Evolutionary conservation across 805 yeast species (phyloP), one percentile per base, ranked within the genome.

Genomic region (Candida sakaeoensis): DNA sequence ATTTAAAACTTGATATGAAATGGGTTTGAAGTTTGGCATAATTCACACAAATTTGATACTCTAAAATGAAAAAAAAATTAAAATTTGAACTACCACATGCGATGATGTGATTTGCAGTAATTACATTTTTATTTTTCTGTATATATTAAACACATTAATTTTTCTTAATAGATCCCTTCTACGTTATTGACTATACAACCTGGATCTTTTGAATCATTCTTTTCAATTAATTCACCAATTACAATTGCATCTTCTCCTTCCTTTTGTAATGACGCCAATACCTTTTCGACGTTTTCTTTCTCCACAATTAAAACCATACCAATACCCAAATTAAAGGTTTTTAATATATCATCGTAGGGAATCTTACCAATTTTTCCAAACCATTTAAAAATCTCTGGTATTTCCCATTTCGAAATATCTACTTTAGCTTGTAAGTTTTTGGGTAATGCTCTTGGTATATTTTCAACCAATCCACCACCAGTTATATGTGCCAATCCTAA

Each of bases 401-500:
- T 81, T 48, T 79, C 77, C 96, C 98, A 91, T 8, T 77, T 66
- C 40, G 65, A 66, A 58, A 85, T 80, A 60, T 91, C 96, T 37
- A 93, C 77, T 49, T 70, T 71, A 10, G 97, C 99, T 53, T 82
- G 81, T 46, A 93, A 69, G 51, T 79, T 63, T 42, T 77, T 65
- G 43, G 99, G 99, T 46, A 93, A 72, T 14, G 95, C 93, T 60
- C 99, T 80, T 40, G 99, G 99, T 43, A 91, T 80, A 63, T 93
- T 93, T 64, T 93, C 99, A 21, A 93, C 82, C 39, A 93, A 72
- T 39, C 99, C 99, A 61, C 99, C 99, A 46, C 99, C 99, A 17
- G 99, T 93, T 55, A 93, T 93, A 57, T 93, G 95, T 2, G 99
- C 96, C 57, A 93, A 74, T 43, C 97, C 99, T 41, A 89, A 71